A percentile compares a stretch with the other conserved stretches of the same genome.
phyloP scores from a whole-genome alignment of 768 basidiomycete genomes.

The Lactarius indigo region DNA sequence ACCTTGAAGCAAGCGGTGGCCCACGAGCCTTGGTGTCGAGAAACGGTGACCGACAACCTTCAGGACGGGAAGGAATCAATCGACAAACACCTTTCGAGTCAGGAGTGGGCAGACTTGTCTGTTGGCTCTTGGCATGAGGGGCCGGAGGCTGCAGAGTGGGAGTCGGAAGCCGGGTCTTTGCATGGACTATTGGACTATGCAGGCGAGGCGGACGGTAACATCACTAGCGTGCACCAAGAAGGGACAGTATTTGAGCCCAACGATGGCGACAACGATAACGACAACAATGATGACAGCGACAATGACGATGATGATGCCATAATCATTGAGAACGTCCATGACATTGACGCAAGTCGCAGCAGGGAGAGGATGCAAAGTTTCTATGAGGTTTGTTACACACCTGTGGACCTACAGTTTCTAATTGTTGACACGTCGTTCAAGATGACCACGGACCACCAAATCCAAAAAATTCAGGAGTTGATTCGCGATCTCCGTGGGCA shows the following conservation, averaged over 20 bases:
- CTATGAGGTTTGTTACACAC: slow-evolving; percentile 39
- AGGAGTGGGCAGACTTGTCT: slow-evolving; percentile 20
- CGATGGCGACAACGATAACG: too few relatives aligned
- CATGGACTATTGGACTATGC: slow-evolving; percentile 20
- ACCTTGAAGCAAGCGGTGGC: slow-evolving; percentile 31
- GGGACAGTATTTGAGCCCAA: too few relatives aligned
- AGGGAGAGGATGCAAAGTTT: slow-evolving; percentile 48
- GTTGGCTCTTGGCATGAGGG: slow-evolving; percentile 18
- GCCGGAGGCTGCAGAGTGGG: slow-evolving; percentile 19
- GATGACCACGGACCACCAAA: slow-evolving; percentile 55
- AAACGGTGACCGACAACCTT: slow-evolving; percentile 14
- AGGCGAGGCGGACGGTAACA: slow-evolving; percentile 9
- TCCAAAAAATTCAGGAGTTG: slow-evolving; percentile 49
- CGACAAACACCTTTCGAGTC: not conserved
- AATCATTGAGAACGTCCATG: slow-evolving; percentile 47
- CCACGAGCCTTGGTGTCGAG: slow-evolving; percentile 30
- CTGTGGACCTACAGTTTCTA: not conserved
- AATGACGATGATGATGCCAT: too few relatives aligned
- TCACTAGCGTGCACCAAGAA: slow-evolving; percentile 17
- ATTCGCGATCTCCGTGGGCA: slow-evolving; percentile 40
- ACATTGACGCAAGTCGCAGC: slow-evolving; percentile 38
- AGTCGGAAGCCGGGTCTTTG: slow-evolving; percentile 20
- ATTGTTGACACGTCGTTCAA: slow-evolving; percentile 28
- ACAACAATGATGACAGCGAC: too few relatives aligned
- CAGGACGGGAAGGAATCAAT: not conserved